A percentile compares a stretch with the other conserved stretches of the same genome.
Conservation (phyloP, 2,329 filamentous ascomycete species). For the Cadophora malorum region DNA sequence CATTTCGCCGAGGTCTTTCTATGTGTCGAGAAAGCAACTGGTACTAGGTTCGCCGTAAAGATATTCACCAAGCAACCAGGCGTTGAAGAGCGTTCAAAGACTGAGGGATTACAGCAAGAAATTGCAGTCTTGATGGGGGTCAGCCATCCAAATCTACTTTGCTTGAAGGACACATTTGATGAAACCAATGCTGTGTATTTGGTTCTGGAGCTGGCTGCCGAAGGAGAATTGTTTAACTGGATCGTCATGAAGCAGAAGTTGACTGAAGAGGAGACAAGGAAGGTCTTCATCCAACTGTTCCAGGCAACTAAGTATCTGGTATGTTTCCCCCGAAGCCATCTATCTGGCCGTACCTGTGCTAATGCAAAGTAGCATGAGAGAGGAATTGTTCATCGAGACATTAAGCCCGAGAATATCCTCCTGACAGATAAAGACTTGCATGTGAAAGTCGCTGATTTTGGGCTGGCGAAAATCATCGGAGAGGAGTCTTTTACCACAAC, state of each 20-base stretch:
- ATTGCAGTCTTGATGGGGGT: conserved; percentile 98
- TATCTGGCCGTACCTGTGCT: conserved; percentile 41
- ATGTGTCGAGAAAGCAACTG: conserved; percentile 84
- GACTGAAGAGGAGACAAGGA: conserved; percentile 81
- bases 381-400: conserved; percentile 96
- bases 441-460: conserved; percentile 95
- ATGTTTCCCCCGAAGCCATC: conserved; percentile 46
- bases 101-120: conserved; percentile 89
- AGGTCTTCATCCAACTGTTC: conserved; percentile 89
- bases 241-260: conserved; percentile 92
- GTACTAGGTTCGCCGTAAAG: conserved; percentile 88
- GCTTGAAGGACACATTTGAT: conserved; percentile 93
- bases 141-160: conserved; percentile 90
- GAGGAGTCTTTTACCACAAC: conserved; percentile 98
- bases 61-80: conserved; percentile 87
- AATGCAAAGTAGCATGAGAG: conserved; percentile 77
- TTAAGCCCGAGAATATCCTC: conserved; percentile 69
- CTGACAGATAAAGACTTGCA: conserved; percentile 83
- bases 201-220: conserved; percentile 86
- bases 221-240: conserved; percentile 95
- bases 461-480: conserved; percentile 96
- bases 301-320: conserved; percentile 95
- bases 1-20: conserved; percentile 95
- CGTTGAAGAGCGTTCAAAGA: conserved; percentile 82
- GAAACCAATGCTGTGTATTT: conserved; percentile 90